Evolutionary conservation across 139 green algal species (phyloP), one percentile per base, ranked within the genome.

Genomic region (Chlorella sorokiniana): DNA sequence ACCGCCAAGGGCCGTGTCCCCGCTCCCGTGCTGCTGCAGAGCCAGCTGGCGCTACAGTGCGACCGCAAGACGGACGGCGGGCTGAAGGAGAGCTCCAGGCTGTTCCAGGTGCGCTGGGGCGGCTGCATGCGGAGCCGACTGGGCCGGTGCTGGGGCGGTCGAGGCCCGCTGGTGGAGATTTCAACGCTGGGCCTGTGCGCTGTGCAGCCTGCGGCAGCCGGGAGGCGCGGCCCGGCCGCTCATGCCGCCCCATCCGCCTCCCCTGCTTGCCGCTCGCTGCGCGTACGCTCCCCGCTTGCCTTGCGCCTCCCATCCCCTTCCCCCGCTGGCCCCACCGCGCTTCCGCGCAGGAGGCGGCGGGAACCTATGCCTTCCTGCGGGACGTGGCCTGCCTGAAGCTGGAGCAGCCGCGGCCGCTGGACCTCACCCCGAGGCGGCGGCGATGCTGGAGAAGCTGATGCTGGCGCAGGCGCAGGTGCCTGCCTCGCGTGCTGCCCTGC

Each of bases 401-500:
- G 10, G 92, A 97, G 69, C 69, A 67, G 54, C 90, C 90, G 1
- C 83, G 86, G 3, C 90, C 95, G 2, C 65, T 91, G 38, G 96
- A 99, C 85, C 84, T 98, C 38, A 85, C 80, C 78, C 92, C 3
- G 94, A 98, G 81, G 92, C 86, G 73, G 79, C 86, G 16, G 83
- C 73, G 52, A 93, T 98, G 91, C 90, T 99, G 79, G 95, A 99
- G 88, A 90, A 91, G 76, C 90, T 99, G 18, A 98, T 97, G 92
- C 91, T 99, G 76, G 94, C 94, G 41, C 96, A 99, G 86, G 94
- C 86, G 56, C 75, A 71, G 56, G 75, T 71, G 54, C 29, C 33
- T 11, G 23, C 7, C 3, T 31, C 29, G 63, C 14, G 63, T 2
- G 33, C 40, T 56, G 67, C n/a, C n/a, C n/a, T n/a, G n/a, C n/a